Evolutionary conservation across 1,139 yeast genomes (phyloP).

Genomic region (Candida sp.): DNA sequence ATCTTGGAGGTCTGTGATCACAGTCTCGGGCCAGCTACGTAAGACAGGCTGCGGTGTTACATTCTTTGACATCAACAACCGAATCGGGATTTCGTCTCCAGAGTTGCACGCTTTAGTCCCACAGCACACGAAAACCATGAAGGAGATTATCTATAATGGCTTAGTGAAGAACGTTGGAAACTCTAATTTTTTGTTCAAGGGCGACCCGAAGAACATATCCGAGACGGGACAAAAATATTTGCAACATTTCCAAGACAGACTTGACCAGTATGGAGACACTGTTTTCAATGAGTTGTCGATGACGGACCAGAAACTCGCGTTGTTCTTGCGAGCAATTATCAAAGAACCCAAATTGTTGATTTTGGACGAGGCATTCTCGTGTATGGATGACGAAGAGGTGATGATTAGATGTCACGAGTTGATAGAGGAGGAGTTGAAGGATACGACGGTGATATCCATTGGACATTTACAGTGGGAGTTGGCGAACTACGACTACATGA

Average conservation of each 20-base stretch:
- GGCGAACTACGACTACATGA: slow-evolving; percentile 37
- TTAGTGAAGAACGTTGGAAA: slow-evolving; percentile 62
- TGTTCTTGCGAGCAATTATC: slow-evolving; percentile 76
- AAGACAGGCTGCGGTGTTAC: slow-evolving; percentile 71
- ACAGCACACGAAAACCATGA: slow-evolving; percentile 47
- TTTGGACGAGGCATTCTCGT: slow-evolving; percentile 92
- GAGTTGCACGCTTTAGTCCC: slow-evolving; percentile 91
- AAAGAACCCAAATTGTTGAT: slow-evolving; percentile 80
- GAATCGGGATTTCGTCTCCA: slow-evolving; percentile 91
- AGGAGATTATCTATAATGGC: slow-evolving; percentile 75
- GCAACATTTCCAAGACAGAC: slow-evolving; percentile 25
- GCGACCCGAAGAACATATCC: slow-evolving; percentile 17
- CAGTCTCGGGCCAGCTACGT: slow-evolving; percentile 69
- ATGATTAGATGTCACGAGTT: slow-evolving; percentile 68
- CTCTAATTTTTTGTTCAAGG: slow-evolving; percentile 38
- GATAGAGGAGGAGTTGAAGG: slow-evolving; percentile 52
- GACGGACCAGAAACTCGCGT: slow-evolving; percentile 78
- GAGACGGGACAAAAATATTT: slow-evolving; percentile 22
- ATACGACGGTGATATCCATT: slow-evolving; percentile 74
- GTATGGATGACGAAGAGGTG: slow-evolving; percentile 71
- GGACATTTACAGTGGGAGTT: slow-evolving; percentile 72
- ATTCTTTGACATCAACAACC: slow-evolving; percentile 77
- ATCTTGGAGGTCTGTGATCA: slow-evolving; percentile 80
- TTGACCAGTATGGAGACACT: slow-evolving; percentile 34
- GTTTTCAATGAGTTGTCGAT: slow-evolving; percentile 59